Conservation (phyloP, 2,329 filamentous ascomycete genomes). For the Arthrobotrys sinensis region DNA sequence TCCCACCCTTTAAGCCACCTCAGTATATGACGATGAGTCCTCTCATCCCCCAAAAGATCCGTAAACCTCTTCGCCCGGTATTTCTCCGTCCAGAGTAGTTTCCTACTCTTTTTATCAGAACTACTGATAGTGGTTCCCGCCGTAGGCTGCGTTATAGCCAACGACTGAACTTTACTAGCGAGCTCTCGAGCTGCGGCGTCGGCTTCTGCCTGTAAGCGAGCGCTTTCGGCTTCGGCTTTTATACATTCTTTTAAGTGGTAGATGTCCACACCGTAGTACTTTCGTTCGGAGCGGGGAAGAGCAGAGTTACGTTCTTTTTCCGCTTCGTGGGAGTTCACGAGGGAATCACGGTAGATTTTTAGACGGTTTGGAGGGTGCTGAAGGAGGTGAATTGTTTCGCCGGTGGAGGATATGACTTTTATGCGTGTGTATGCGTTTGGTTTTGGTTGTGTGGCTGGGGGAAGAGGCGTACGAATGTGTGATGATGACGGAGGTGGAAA, state of each 20-base stretch:
- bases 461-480: background rate
- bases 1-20: conserved; percentile 98
- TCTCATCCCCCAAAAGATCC: conserved; percentile 93
- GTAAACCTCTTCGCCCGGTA: conserved; percentile 93
- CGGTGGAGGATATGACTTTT: conserved; percentile 41
- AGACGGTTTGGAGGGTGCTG: conserved; percentile 49
- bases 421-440: conserved; percentile 45
- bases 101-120: conserved; percentile 65
- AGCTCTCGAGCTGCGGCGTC: conserved; percentile 61
- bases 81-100: conserved; percentile 94
- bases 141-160: conserved; percentile 65
- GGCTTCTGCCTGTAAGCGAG: conserved; percentile 64
- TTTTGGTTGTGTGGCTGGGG: conserved; percentile 13
- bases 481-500: background rate
- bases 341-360: conserved; percentile 50
- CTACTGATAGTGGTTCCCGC: conserved; percentile 17
- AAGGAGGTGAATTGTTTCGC: conserved; percentile 42
- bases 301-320: conserved; percentile 33
- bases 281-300: conserved; percentile 65
- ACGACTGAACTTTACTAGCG: conserved; percentile 64
- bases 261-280: conserved; percentile 94
- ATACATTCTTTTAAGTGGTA: conserved; percentile 84
- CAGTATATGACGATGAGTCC: conserved; percentile 90
- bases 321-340: conserved; percentile 45
- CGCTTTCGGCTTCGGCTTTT: conserved; percentile 72